Percentiles rank a stretch among this genome's conserved stretches.
These are phyloP conservation scores for Clonostachys rhizophaga DNA, from an alignment of 2,329 filamentous ascomycete genomes.

Conservation along the genomic window DNA sequence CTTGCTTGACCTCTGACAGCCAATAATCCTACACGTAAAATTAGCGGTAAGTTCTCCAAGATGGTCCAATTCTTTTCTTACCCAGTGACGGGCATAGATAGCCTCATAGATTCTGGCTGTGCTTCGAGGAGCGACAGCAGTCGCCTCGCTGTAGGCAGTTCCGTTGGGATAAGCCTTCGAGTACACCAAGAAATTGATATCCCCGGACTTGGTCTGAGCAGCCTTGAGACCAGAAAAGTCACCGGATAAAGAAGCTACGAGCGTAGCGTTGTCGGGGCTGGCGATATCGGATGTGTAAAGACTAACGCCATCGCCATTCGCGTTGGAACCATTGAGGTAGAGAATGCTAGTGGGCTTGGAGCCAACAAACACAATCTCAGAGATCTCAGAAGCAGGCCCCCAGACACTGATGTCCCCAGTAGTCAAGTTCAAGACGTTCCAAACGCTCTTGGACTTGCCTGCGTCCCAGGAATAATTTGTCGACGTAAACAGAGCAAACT, in stretches of 20 bases:
- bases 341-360: slow-evolving; percentile 1
- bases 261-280: not conserved
- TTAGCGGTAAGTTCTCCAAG: not conserved
- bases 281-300: not conserved
- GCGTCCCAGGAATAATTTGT: not conserved
- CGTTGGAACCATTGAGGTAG: slow-evolving; percentile 2
- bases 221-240: slow-evolving; percentile 2
- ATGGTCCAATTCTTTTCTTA: not conserved
- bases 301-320: slow-evolving; percentile 1
- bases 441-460: not conserved
- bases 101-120: not conserved
- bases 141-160: slow-evolving; percentile 1
- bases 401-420: not conserved
- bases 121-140: not conserved
- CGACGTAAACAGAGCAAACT: not conserved
- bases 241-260: not conserved
- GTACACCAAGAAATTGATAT: slow-evolving; percentile 2
- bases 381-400: not conserved
- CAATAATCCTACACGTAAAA: not conserved
- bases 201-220: not conserved
- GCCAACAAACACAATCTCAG: slow-evolving; percentile 2
- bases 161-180: slow-evolving; percentile 1
- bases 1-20: not conserved
- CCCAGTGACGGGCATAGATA: slow-evolving; percentile 1
- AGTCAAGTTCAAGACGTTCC: not conserved